Evolutionary conservation across 495 filamentous ascomycete genomes (phyloP).

Genomic region (Aspergillus leporis): DNA sequence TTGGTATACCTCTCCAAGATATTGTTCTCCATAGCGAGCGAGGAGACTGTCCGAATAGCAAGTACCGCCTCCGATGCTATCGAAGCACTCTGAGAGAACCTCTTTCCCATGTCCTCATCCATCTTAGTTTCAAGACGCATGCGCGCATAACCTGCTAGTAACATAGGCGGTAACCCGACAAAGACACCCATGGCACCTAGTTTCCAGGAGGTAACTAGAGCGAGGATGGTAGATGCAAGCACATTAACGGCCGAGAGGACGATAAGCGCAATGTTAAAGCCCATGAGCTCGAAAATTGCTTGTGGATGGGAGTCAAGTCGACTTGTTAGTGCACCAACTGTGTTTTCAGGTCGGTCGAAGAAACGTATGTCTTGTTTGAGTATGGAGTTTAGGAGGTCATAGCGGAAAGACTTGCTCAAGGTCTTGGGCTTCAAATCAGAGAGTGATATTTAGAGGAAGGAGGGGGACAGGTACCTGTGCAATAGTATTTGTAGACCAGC

Average conservation of each 20-base stretch:
- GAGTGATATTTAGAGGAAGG: background rate
- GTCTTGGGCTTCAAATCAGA: slow-evolving; percentile 11
- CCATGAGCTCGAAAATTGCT: slow-evolving; percentile 42
- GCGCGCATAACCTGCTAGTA: slow-evolving; percentile 51
- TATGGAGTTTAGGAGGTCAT: slow-evolving; percentile 59
- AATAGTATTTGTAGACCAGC: slow-evolving; percentile 52
- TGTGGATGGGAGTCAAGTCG: slow-evolving; percentile 56
- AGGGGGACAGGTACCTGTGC: slow-evolving; percentile 21
- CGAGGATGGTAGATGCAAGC: slow-evolving; percentile 31
- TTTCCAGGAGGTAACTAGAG: slow-evolving; percentile 52
- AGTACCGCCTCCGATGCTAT: slow-evolving; percentile 56
- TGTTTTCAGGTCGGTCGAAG: slow-evolving; percentile 64
- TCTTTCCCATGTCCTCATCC: slow-evolving; percentile 50
- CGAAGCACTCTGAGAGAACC: slow-evolving; percentile 50
- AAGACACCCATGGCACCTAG: slow-evolving; percentile 54
- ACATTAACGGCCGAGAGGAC: slow-evolving; percentile 40
- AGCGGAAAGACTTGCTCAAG: slow-evolving; percentile 49
- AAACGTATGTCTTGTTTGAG: slow-evolving; percentile 59
- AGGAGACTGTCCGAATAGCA: slow-evolving; percentile 56
- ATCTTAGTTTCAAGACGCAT: slow-evolving; percentile 45
- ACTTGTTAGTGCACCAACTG: slow-evolving; percentile 61
- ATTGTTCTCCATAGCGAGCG: slow-evolving; percentile 52
- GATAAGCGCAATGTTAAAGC: slow-evolving; percentile 32
- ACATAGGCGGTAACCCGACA: slow-evolving; percentile 50
- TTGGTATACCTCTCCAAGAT: slow-evolving; percentile 52